Evolutionary conservation across 2,329 filamentous ascomycete species (phyloP).

Genomic region (Aspergillus japonicus): DNA sequence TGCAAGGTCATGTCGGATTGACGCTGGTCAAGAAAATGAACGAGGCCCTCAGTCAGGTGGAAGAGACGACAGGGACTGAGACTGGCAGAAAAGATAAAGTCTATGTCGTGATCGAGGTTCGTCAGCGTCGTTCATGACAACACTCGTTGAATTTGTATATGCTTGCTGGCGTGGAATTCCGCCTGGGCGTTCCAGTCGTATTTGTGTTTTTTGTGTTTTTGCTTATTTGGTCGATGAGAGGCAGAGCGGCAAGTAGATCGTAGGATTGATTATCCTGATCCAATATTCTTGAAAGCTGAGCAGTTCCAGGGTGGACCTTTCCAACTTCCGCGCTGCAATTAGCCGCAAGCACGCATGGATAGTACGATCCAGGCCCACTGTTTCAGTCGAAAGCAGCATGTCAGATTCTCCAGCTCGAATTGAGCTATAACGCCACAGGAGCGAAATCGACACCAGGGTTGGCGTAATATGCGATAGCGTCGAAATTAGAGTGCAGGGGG

Average conservation of each 20-base stretch:
- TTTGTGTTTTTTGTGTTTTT: background rate
- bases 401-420: background rate
- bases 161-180: background rate
- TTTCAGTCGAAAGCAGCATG: background rate
- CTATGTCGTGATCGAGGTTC: background rate
- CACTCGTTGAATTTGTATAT: background rate
- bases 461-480: background rate
- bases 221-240: background rate
- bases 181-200: background rate
- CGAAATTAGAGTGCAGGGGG: background rate
- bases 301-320: background rate
- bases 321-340: background rate
- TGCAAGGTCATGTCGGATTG: conserved; percentile 1
- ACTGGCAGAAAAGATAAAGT: background rate
- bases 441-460: background rate
- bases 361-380: background rate
- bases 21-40: background rate
- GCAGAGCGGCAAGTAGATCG: background rate
- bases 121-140: background rate
- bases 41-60: background rate
- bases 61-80: background rate
- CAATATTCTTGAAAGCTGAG: background rate
- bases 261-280: background rate
- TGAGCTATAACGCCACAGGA: background rate
- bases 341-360: background rate